Percentiles rank a stretch among this genome's conserved stretches.
Conservation (phyloP, 2,329 filamentous ascomycete genomes). For the Aureobasidium zeae region DNA sequence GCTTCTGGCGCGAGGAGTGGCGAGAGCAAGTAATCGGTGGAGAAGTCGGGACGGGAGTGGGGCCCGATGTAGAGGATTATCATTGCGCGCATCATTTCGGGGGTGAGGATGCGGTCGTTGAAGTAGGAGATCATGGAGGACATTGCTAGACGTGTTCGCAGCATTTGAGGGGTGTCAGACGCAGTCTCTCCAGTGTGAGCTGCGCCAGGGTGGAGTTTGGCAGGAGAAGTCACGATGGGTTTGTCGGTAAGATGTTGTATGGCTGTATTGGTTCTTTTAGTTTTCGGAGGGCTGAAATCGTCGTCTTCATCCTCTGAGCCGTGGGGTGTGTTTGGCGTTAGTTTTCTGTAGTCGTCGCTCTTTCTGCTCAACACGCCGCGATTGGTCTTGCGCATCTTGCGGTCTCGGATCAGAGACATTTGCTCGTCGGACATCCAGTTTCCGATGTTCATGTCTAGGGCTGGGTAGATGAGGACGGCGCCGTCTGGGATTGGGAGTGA, state of each 20-base stretch:
- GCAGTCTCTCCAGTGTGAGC: constrained; percentile 30
- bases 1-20: constrained; percentile 82
- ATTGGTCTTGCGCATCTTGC: constrained; percentile 68
- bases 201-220: constrained; percentile 22
- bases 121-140: constrained; percentile 98
- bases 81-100: constrained; percentile 99
- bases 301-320: constrained; percentile 66
- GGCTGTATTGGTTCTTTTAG: not conserved
- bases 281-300: constrained; percentile 15
- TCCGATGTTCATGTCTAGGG: constrained; percentile 91
- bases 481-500: constrained; percentile 69
- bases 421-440: constrained; percentile 99
- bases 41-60: constrained; percentile 86
- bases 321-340: constrained; percentile 72
- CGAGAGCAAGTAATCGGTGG: constrained; percentile 80
- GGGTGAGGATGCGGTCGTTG: constrained; percentile 86
- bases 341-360: constrained; percentile 75
- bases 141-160: constrained; percentile 83
- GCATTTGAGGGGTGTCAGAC: constrained; percentile 36
- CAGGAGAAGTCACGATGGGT: constrained; percentile 5
- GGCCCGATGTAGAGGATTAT: constrained; percentile 96
- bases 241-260: constrained; percentile 22
- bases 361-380: constrained; percentile 72
- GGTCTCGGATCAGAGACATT: constrained; percentile 85
- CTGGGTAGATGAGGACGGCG: constrained; percentile 77